These are phyloP conservation scores for Penicillium occitanis DNA, from an alignment of 2,329 filamentous ascomycete species.

Conservation along the genomic window DNA sequence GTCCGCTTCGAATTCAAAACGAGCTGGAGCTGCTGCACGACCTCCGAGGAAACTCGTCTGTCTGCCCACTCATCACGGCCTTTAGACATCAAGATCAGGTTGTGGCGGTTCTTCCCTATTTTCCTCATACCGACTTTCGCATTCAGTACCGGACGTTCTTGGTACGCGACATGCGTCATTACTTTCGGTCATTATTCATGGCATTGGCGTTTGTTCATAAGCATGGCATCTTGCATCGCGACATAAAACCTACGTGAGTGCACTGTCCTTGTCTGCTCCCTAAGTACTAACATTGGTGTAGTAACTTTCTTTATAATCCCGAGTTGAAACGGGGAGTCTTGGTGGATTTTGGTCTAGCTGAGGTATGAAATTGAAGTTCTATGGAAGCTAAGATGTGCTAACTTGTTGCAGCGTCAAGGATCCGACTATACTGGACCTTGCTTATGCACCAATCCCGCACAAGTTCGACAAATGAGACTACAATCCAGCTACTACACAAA, in stretches of 20 bases:
- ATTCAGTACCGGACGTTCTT: slow-evolving; percentile 87
- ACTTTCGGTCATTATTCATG: slow-evolving; percentile 83
- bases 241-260: slow-evolving; percentile 83
- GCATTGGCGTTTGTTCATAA: slow-evolving; percentile 81
- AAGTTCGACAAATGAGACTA: slow-evolving; percentile 60
- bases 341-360: slow-evolving; percentile 98
- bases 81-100: slow-evolving; percentile 94
- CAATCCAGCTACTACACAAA: slow-evolving; percentile 60
- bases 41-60: slow-evolving; percentile 75
- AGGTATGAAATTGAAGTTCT: slow-evolving; percentile 46
- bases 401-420: slow-evolving; percentile 54
- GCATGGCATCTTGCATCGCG: slow-evolving; percentile 82
- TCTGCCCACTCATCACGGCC: slow-evolving; percentile 96
- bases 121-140: slow-evolving; percentile 91
- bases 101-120: slow-evolving; percentile 91
- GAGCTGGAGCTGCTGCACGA: slow-evolving; percentile 92
- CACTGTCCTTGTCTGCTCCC: background rate
- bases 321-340: slow-evolving; percentile 74
- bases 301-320: slow-evolving; percentile 90
- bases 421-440: slow-evolving; percentile 55
- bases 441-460: slow-evolving; percentile 68
- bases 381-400: background rate
- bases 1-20: slow-evolving; percentile 88
- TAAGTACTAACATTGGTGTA: slow-evolving; percentile 24
- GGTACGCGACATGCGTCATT: slow-evolving; percentile 80